Base-by-base conservation (phyloP, 2,329 filamentous ascomycete genomes). In the Exophiala calicioides region DNA sequence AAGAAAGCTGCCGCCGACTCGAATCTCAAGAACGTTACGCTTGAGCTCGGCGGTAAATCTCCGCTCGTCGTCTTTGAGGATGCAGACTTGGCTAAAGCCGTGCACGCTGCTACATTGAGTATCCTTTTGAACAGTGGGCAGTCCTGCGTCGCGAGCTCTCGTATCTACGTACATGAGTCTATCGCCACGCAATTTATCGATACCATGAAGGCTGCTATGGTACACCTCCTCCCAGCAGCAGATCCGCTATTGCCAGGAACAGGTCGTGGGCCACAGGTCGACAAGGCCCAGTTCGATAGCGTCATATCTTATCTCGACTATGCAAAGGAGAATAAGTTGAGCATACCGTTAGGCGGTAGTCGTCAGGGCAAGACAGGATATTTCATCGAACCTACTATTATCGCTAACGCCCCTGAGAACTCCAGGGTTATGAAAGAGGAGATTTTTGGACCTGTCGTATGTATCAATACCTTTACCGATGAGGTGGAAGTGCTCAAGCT, bases 371-470 rank as follows among this genome's bases (percentile, higher is more conserved):
- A 80, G 15, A 64, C 73, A 39, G 81, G 79, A 1, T 82, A 75
- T 65, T 81, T 79, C 66, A 69, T 83, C 52, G 65, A 73, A 21
- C 80, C 81, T 0, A 80, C 79, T 1, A 79, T 84, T 44, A 74
- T 83, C 20, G 70, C 76, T 23, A 77, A 78, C 50, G 79, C 79
- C 15, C 74, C 77, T 0, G 77, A 81, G 53, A 68, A 75, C 29
- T 75, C 78, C 2, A 65, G 72, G 8, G 69, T 83, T 13, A 78
- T 82, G 16, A 64, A 68, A 30, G 80, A 83, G 53, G 80, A 84
- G 59, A 76, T 79, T 6, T 84, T 83, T 54, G 80, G 77, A 0
- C 84, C 84, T 0, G 80, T 87, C 23, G 71, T 86, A 1, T 82
- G 82, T 0, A 66, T 85, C 8, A 60, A 85, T 41, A 75, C 73